Evolutionary conservation across 2,329 filamentous ascomycete genomes (phyloP), one percentile per base, ranked within the genome.

Genomic region (Colletotrichum godetiae): DNA sequence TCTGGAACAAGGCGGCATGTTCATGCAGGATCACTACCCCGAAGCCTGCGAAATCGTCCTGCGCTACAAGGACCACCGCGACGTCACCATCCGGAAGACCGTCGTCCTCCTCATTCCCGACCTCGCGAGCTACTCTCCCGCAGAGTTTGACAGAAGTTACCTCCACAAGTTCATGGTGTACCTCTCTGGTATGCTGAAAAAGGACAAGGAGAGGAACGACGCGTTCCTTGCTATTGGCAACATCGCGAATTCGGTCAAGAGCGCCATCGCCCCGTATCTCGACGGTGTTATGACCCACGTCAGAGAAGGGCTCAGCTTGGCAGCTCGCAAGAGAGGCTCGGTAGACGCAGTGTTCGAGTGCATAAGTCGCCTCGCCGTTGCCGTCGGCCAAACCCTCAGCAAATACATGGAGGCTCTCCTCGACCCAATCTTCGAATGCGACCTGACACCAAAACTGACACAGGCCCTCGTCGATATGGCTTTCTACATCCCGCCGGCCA

Each of bases 381-480:
- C 97, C 3, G 97, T 98, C 35, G 97, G 97, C 1, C 97, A 99
- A 84, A 97, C 96, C 0, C 87, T 99, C 66, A 98, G 95, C 88
- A 99, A 98, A 84, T 98, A 98, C 81, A 98, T 99, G 92, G 95
- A 98, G 80, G 94, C 95, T 13, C 86, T 99, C 33, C 89, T 99
- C 11, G 96, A 98, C 77, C 95, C 97, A 12, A 98, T 99, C 72
- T 99, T 99, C 82, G 95, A 95, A 19, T 99, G 97, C 80, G 97
- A 97, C 61, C 88, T 99, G 65, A 98, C 95, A 49, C 94, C 96
- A 69, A 97, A 97, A 76, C 89, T 99, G 29, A 98, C 96, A 0
- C 95, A 98, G 81, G 97, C 97, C 3, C 87, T 99, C 67, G 95
- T 98, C 27, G 97, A 99, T 79, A 98, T 99, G 94, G 97, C 97